Base-by-base conservation (phyloP, 1,284 basidiomycete genomes). In the Moniliella sp. region DNA sequence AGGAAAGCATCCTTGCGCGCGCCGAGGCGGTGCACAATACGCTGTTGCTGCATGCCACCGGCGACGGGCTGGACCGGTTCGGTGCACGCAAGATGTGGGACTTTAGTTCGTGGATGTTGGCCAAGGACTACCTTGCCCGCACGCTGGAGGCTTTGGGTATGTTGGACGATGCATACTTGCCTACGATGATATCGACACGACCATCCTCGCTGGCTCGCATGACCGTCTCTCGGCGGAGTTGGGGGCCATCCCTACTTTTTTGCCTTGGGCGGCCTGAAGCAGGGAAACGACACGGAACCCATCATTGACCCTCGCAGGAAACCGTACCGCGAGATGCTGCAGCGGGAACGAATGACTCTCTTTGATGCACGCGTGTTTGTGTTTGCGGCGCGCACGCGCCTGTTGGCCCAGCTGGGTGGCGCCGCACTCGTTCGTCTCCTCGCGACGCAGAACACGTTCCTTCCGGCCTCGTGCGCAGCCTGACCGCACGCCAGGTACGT, bases 331-430 rank as follows among this genome's bases (percentile, higher is more conserved):
- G 77, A 84, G 35, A 67, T 91, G 33, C 82, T 94, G 33, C 68
- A 83, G n/a, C 71, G 75, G 9, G 86, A 84, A 59, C 71, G 74
- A 11, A 88, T 97, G 42, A 78, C 81, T 2, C 71, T 94, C 4
- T 93, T 94, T 54, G 91, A 97, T 63, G 78, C 93, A 47, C 71
- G 84, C 30, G 71, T 78, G 50, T 99, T 93, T 58, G 66, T 97
- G 12, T 76, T 94, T 39, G 75, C 82, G 4, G 69, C 81, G 18
- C 81, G 91, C 61, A 80, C 79, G 32, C 64, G 67, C 31, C 64
- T 94, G 18, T 65, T 93, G 2, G 78, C 73, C 29, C 73, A 72
- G 46, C 61, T 81, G 42, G 75, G 11, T 11, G 11, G 9, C 13
- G 27, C 25, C 19, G 18, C 15, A 28, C 13, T 14, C 11, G 15